A percentile compares a stretch with the other conserved stretches of the same genome.
phyloP scores from a whole-genome alignment of 257 asterid genomes.

The Anisodus tanguticus region DNA sequence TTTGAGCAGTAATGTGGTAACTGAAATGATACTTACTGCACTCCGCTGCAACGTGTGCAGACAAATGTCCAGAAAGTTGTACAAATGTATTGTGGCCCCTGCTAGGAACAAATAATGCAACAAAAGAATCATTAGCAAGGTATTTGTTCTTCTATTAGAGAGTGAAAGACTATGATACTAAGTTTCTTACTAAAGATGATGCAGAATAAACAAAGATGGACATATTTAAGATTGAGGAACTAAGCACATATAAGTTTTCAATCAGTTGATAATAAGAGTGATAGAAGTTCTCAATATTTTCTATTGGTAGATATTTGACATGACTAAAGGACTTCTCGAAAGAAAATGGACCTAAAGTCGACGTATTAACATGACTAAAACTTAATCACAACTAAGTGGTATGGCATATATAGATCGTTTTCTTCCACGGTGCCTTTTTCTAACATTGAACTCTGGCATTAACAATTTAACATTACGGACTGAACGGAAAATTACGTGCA shows the following conservation, averaged over 20 bases:
- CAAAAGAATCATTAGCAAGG: neutral
- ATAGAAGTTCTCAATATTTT: neutral
- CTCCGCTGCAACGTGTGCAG: conserved; percentile 90
- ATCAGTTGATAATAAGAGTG: too few relatives aligned
- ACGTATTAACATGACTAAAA: neutral
- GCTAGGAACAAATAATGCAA: conserved; percentile 32
- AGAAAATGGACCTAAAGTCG: neutral
- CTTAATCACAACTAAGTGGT: neutral
- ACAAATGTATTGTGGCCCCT: conserved; percentile 98
- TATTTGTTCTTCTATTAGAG: neutral
- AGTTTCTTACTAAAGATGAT: neutral
- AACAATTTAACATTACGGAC: neutral
- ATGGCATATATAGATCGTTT: neutral
- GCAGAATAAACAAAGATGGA: neutral
- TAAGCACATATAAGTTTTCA: neutral
- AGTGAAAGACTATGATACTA: neutral
- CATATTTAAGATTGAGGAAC: neutral
- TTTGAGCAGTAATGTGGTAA: neutral
- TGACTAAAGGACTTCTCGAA: neutral
- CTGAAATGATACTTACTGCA: conserved; percentile 71
- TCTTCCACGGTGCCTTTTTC: neutral
- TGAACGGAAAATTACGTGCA: neutral
- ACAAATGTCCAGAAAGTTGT: conserved; percentile 90
- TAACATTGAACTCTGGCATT: neutral
- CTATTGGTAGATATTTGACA: neutral